A percentile compares a stretch with the other conserved stretches of the same genome.
phyloP scores from a whole-genome alignment of 2,329 filamentous ascomycete genomes.

The Claviceps maximensis region DNA sequence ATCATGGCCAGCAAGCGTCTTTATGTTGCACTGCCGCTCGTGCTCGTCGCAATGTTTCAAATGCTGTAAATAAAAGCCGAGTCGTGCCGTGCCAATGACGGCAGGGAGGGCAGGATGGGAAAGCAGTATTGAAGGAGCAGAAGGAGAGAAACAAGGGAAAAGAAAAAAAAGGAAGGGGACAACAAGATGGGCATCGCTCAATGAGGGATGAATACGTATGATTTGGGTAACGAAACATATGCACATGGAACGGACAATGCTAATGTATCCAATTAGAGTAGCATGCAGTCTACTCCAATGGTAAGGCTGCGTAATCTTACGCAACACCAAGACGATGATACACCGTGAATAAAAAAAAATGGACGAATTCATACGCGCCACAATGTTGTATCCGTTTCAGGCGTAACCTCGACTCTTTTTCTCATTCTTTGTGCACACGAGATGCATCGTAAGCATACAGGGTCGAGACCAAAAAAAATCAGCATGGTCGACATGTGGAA shows the following conservation, averaged over 20 bases:
- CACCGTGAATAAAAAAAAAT: neutral
- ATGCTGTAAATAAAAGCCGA: neutral
- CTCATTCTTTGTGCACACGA: neutral
- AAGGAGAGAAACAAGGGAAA: neutral
- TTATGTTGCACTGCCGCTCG: constrained; percentile 2
- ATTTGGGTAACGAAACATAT: neutral
- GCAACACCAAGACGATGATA: neutral
- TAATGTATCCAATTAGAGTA: neutral
- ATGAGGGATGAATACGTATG: neutral
- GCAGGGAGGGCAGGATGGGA: neutral
- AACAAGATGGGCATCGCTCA: neutral
- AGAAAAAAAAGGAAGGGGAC: neutral
- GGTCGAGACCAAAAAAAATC: too few relatives aligned
- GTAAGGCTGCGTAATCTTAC: neutral
- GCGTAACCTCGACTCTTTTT: neutral
- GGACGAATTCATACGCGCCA: neutral
- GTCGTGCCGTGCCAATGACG: neutral
- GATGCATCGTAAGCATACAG: neutral
- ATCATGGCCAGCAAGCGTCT: neutral
- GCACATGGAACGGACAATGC: neutral
- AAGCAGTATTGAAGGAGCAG: neutral
- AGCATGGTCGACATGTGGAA: too few relatives aligned
- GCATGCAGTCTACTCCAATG: neutral
- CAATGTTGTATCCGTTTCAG: neutral
- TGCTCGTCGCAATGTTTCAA: constrained; percentile 1